Conservation (phyloP, 2,329 filamentous ascomycete genomes). For the Botrytis hyacinthi region DNA sequence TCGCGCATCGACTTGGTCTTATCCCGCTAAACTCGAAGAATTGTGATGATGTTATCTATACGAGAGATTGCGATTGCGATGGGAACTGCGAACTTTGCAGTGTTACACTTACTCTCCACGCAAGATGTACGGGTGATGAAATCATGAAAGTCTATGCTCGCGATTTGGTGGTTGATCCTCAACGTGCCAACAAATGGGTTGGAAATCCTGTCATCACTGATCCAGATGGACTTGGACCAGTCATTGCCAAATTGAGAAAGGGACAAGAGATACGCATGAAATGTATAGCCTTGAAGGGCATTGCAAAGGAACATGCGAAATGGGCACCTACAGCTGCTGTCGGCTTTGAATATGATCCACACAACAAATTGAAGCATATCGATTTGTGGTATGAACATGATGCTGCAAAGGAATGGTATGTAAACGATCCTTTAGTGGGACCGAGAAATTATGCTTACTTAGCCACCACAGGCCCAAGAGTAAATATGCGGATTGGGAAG, state of each 20-base stretch:
- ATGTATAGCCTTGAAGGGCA: constrained; percentile 96
- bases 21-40: constrained; percentile 84
- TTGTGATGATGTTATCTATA: constrained; percentile 79
- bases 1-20: constrained; percentile 86
- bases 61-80: constrained; percentile 94
- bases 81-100: constrained; percentile 91
- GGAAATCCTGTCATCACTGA: constrained; percentile 84
- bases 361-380: constrained; percentile 90
- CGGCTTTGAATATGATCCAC: constrained; percentile 96
- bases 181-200: constrained; percentile 69
- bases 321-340: constrained; percentile 93
- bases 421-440: constrained; percentile 4
- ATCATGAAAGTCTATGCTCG: constrained; percentile 93
- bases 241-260: constrained; percentile 87
- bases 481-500: constrained; percentile 77
- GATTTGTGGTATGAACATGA: constrained; percentile 95
- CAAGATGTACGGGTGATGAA: constrained; percentile 79
- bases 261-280: constrained; percentile 87
- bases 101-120: constrained; percentile 79
- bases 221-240: constrained; percentile 72
- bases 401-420: constrained; percentile 79
- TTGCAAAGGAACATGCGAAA: constrained; percentile 97
- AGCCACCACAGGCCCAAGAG: constrained; percentile 65
- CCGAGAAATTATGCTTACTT: constrained; percentile 25
- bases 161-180: constrained; percentile 72